Percentiles rank a stretch among this genome's conserved stretches.
phyloP scores from a whole-genome alignment of 1,284 basidiomycete species.

The Rhodotorula mucilaginosa region DNA sequence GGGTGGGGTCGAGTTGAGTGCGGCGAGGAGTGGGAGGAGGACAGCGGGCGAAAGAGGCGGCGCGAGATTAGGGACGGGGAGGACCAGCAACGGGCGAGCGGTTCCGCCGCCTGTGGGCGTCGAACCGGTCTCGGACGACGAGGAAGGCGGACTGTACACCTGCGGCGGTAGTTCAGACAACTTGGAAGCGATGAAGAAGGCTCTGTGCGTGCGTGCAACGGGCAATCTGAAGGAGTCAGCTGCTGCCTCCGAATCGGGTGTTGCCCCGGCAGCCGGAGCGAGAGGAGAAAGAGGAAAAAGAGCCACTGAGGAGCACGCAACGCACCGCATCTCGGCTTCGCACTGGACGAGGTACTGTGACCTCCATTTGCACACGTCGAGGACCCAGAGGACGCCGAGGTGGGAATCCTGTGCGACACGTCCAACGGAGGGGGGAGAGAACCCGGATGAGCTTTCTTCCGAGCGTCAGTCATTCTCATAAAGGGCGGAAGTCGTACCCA shows the following conservation, averaged over 20 bases:
- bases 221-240: neutral
- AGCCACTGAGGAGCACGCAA: neutral
- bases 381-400: slow-evolving; percentile 25
- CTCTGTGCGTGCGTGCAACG: neutral
- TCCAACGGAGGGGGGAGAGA: no score
- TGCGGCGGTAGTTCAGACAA: slow-evolving; percentile 34
- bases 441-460: no score
- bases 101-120: neutral
- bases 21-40: slow-evolving; percentile 12
- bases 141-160: slow-evolving; percentile 1
- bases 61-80: slow-evolving; percentile 12
- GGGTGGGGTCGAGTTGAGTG: neutral
- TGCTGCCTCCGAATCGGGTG: neutral
- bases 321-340: slow-evolving; percentile 26
- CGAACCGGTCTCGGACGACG: neutral
- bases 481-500: slow-evolving; percentile 13
- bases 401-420: slow-evolving; percentile 9
- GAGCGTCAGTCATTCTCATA: no score
- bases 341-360: slow-evolving; percentile 25
- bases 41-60: slow-evolving; percentile 7
- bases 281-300: neutral
- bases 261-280: no score
- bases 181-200: slow-evolving; percentile 36
- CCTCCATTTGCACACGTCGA: slow-evolving; percentile 36
- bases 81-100: slow-evolving; percentile 16